These are phyloP conservation scores for Mortierella sp. DNA, from an alignment of 371 early-diverging fungal species.

Conservation along the genomic window DNA sequence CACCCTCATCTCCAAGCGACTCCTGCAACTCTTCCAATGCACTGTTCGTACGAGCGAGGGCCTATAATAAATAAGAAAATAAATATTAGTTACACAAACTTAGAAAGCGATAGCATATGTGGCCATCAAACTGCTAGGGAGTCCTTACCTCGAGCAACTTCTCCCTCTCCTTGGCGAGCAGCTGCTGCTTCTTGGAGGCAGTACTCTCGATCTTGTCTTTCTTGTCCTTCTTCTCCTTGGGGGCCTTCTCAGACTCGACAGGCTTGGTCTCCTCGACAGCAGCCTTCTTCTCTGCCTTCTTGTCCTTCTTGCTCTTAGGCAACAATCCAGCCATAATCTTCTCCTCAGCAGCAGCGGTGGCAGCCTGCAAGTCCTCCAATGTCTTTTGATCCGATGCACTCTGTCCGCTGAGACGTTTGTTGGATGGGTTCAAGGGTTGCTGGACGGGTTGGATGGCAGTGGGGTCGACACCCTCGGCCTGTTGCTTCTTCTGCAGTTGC, in stretches of 20 bases:
- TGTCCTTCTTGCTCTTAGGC: constrained; percentile 32
- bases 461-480: constrained; percentile 41
- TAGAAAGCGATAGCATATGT: not conserved
- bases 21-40: constrained; percentile 47
- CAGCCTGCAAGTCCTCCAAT: constrained; percentile 10
- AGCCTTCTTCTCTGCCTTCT: constrained; percentile 27
- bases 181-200: constrained; percentile 46
- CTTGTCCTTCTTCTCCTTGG: constrained; percentile 23
- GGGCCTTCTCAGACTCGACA: constrained; percentile 1
- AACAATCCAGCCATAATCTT: constrained; percentile 4
- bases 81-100: not conserved
- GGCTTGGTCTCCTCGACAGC: not conserved
- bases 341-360: constrained; percentile 13
- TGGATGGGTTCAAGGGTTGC: constrained; percentile 15
- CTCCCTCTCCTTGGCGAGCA: constrained; percentile 49
- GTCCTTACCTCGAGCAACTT: constrained; percentile 48
- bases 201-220: constrained; percentile 12
- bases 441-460: constrained; percentile 1
- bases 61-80: constrained; percentile 14
- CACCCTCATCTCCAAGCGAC: constrained; percentile 36
- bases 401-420: constrained; percentile 16
- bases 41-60: constrained; percentile 44
- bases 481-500: constrained; percentile 51
- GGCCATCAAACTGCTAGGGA: no score
- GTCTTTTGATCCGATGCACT: constrained; percentile 20